phyloP scores from a whole-genome alignment of 768 basidiomycete species.

The Podaxis sp. region DNA sequence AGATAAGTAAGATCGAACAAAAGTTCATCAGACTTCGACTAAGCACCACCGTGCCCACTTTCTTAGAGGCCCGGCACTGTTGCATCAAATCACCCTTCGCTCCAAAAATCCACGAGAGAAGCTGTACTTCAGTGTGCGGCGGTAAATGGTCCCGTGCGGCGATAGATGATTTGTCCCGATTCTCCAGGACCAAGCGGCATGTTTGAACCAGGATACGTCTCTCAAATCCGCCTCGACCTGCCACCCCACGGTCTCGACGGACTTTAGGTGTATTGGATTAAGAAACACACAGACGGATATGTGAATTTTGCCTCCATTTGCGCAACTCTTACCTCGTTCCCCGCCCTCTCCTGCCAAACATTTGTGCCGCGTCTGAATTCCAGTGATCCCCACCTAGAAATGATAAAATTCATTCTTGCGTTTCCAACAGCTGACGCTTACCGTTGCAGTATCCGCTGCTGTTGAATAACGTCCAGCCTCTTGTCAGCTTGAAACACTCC shows the following conservation, averaged over 20 bases:
- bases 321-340: not conserved
- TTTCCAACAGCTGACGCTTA: not conserved
- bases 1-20: too few species aligned
- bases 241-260: not conserved
- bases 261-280: not conserved
- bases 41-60: too few species aligned
- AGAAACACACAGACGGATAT: not conserved
- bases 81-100: not conserved
- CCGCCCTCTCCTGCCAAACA: not conserved
- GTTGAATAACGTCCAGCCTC: not conserved
- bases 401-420: not conserved
- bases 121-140: not conserved
- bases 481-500: not conserved
- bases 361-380: not conserved
- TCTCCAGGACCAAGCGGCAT: not conserved
- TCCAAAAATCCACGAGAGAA: not conserved
- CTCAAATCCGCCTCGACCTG: not conserved
- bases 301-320: not conserved
- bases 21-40: too few species aligned
- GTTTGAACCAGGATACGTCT: not conserved
- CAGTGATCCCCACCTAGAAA: not conserved
- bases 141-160: not conserved
- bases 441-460: not conserved
- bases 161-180: not conserved
- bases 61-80: too few species aligned